Percentiles rank a stretch among this genome's conserved stretches.
phyloP scores from a whole-genome alignment of 371 early-diverging fungal genomes.

The Mucor lusitanicus region DNA sequence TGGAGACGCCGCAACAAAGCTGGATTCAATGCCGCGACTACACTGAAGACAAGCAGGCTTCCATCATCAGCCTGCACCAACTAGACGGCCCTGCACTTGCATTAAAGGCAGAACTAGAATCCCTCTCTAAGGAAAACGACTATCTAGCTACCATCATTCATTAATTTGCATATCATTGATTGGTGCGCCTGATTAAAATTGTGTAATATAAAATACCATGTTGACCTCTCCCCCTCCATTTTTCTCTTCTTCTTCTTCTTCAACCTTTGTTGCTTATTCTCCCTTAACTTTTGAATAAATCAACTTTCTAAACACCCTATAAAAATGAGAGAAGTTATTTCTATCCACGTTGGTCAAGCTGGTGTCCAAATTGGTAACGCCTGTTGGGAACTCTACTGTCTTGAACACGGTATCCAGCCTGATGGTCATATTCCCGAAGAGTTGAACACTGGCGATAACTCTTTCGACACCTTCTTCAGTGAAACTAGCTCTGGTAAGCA shows the following conservation, averaged over 20 bases:
- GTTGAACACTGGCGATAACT: slow-evolving; percentile 29
- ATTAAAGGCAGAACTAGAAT: slow-evolving; percentile 33
- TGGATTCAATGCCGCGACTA: slow-evolving; percentile 81
- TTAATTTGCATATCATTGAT: not conserved
- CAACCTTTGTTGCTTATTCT: slow-evolving; percentile 23
- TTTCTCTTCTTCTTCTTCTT: not conserved
- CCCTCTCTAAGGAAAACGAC: slow-evolving; percentile 9
- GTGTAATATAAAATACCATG: not conserved
- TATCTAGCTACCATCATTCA: slow-evolving; percentile 3
- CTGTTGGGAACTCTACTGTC: slow-evolving; percentile 99
- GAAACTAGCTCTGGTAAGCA: slow-evolving; percentile 97
- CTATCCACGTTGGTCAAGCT: slow-evolving; percentile 98
- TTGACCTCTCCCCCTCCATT: not conserved
- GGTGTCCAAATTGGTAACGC: slow-evolving; percentile 99
- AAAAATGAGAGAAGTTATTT: slow-evolving; percentile 97
- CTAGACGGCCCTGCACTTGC: slow-evolving; percentile 44
- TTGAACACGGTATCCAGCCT: slow-evolving; percentile 98
- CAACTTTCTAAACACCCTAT: not conserved
- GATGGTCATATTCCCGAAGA: slow-evolving; percentile 91
- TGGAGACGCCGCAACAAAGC: slow-evolving; percentile 39
- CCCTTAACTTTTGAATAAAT: slow-evolving; percentile 29
- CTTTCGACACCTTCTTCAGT: slow-evolving; percentile 87
- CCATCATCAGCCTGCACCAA: slow-evolving; percentile 25
- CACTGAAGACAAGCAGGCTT: slow-evolving; percentile 74
- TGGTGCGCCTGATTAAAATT: not conserved